Conservation (phyloP, 1,284 basidiomycete species). For the Cryptococcus sp. region DNA sequence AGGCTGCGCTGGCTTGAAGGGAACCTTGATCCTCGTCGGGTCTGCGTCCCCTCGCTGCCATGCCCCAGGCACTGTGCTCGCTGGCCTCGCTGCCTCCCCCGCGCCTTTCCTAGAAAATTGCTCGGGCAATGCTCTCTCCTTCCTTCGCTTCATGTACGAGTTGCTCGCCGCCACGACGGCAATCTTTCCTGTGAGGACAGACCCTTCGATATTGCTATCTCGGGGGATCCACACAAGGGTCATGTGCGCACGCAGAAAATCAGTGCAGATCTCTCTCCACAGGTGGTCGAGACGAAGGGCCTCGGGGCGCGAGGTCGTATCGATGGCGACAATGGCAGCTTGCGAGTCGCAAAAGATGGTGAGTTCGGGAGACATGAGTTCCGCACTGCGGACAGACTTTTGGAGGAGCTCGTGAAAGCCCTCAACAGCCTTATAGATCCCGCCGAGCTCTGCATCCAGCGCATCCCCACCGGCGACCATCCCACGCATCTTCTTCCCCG, state of each 20-base stretch:
- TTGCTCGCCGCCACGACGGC: slow-evolving; percentile 46
- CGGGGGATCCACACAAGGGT: slow-evolving; percentile 47
- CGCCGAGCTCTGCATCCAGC: slow-evolving; percentile 46
- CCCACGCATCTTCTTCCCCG: slow-evolving; percentile 43
- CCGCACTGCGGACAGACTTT: slow-evolving; percentile 34
- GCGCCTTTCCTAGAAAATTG: slow-evolving; percentile 34
- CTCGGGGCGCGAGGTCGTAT: slow-evolving; percentile 44
- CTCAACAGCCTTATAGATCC: slow-evolving; percentile 46
- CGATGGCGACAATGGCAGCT: slow-evolving; percentile 46
- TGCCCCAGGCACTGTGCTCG: slow-evolving; percentile 35
- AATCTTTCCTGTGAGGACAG: slow-evolving; percentile 44
- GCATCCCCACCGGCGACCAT: slow-evolving; percentile 38
- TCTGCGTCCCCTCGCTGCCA: slow-evolving; percentile 49
- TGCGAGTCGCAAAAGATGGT: slow-evolving; percentile 47
- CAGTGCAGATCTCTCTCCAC: slow-evolving; percentile 42
- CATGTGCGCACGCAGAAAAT: slow-evolving; percentile 39
- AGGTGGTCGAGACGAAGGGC: slow-evolving; percentile 40
- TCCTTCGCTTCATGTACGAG: slow-evolving; percentile 39
- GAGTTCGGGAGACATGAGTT: slow-evolving; percentile 40
- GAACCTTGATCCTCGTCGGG: slow-evolving; percentile 34
- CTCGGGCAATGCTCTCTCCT: slow-evolving; percentile 36
- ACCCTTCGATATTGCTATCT: slow-evolving; percentile 40
- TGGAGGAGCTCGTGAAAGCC: slow-evolving; percentile 42
- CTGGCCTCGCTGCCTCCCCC: slow-evolving; percentile 34
- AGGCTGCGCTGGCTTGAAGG: slow-evolving; percentile 34